These are phyloP conservation scores for Pseudocohnilembus persalinus DNA, from an alignment of 169 alveolate species.

Conservation along the genomic window DNA sequence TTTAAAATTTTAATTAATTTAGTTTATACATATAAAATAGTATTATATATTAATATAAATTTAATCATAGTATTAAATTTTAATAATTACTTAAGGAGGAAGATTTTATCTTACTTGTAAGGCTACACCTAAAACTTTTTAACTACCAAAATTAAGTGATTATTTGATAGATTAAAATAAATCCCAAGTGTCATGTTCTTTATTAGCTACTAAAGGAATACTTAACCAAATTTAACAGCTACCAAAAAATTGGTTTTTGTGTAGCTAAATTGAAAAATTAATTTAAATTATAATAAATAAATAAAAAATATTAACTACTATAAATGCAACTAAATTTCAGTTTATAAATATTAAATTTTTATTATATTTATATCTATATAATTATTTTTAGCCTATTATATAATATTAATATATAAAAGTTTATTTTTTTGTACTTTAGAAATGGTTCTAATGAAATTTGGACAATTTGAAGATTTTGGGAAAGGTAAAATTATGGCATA, in stretches of 20 bases:
- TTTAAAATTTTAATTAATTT: too few relatives aligned
- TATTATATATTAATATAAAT: too few relatives aligned
- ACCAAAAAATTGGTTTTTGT: background rate
- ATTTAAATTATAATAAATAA: background rate
- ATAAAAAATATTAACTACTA: too few relatives aligned
- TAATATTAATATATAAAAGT: conserved; percentile 6
- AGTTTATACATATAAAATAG: background rate
- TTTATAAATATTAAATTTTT: too few relatives aligned
- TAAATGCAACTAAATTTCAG: too few relatives aligned
- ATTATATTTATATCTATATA: too few relatives aligned
- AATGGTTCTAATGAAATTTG: background rate
- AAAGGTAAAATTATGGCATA: conserved; percentile 10
- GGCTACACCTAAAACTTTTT: background rate
- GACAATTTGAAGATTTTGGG: background rate
- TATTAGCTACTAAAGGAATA: background rate
- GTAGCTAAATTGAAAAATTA: background rate
- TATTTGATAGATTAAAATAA: background rate
- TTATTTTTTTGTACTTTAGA: background rate
- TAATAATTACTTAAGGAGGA: background rate
- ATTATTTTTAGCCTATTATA: too few relatives aligned
- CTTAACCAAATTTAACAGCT: background rate
- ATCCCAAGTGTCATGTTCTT: background rate
- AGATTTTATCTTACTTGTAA: too few relatives aligned
- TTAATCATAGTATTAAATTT: too few relatives aligned
- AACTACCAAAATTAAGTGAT: background rate